phyloP scores from a whole-genome alignment of 805 yeast species.

The Starmera pachycereana region DNA sequence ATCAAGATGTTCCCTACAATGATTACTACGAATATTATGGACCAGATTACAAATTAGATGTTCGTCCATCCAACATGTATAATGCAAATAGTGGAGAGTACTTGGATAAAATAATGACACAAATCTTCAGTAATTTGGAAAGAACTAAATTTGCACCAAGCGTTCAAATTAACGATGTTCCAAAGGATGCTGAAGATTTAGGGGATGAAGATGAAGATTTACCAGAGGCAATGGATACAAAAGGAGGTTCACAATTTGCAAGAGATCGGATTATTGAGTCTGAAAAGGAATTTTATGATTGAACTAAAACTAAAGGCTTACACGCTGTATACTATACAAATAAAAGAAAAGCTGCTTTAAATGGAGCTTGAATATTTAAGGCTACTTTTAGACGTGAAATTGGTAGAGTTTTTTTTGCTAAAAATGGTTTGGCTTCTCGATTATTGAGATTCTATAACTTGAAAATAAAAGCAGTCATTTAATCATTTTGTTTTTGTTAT shows the following conservation, averaged over 20 bases:
- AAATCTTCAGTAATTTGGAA: slow-evolving; percentile 69
- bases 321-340: too few species aligned
- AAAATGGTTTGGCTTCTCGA: too few species aligned
- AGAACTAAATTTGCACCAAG: slow-evolving; percentile 96
- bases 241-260: slow-evolving; percentile 84
- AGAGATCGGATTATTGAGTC: slow-evolving; percentile 66
- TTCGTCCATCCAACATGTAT: slow-evolving; percentile 91
- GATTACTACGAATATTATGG: slow-evolving; percentile 97
- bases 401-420: too few species aligned
- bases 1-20: slow-evolving; percentile 77
- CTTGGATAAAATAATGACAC: slow-evolving; percentile 70
- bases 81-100: slow-evolving; percentile 93
- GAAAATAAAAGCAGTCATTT: too few species aligned
- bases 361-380: too few species aligned
- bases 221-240: slow-evolving; percentile 68
- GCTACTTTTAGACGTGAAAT: too few species aligned
- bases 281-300: slow-evolving; percentile 61
- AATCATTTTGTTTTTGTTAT: too few species aligned
- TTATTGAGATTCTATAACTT: too few species aligned
- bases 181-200: slow-evolving; percentile 76
- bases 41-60: slow-evolving; percentile 92
- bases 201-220: slow-evolving; percentile 86
- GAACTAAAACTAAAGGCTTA: not conserved
- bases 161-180: slow-evolving; percentile 85
- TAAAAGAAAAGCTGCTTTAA: too few species aligned